A percentile compares a stretch with the other conserved stretches of the same genome.
Conservation (phyloP, 768 basidiomycete species). For the Epithele typhae region DNA sequence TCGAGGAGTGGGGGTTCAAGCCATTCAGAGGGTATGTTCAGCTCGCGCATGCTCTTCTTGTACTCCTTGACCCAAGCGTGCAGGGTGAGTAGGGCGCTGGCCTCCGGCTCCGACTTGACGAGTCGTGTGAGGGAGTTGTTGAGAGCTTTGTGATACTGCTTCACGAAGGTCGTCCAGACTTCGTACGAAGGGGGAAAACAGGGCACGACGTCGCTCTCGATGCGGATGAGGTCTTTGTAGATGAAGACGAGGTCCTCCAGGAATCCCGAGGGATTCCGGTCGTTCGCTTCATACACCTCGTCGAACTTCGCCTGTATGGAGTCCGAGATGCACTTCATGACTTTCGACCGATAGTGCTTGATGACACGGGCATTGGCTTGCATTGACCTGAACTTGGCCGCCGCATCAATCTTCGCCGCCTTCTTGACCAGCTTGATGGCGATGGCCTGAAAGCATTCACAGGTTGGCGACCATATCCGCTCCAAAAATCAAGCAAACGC, state of each 20-base stretch:
- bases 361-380: slow-evolving; percentile 89
- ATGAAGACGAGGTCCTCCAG: slow-evolving; percentile 82
- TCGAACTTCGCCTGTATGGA: slow-evolving; percentile 74
- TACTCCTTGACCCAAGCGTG: slow-evolving; percentile 97
- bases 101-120: slow-evolving; percentile 73
- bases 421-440: slow-evolving; percentile 94
- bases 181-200: slow-evolving; percentile 94
- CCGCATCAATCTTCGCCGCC: slow-evolving; percentile 87
- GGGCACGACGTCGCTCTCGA: slow-evolving; percentile 83
- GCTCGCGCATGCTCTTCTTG: slow-evolving; percentile 91
- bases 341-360: slow-evolving; percentile 93
- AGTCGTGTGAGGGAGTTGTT: slow-evolving; percentile 70
- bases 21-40: slow-evolving; percentile 75
- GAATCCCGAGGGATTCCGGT: slow-evolving; percentile 66
- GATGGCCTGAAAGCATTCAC: slow-evolving; percentile 56
- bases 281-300: slow-evolving; percentile 55
- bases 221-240: slow-evolving; percentile 91
- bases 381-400: slow-evolving; percentile 90
- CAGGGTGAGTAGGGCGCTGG: slow-evolving; percentile 79
- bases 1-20: slow-evolving; percentile 90
- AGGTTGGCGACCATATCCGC: background rate
- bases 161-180: slow-evolving; percentile 76
- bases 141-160: slow-evolving; percentile 86
- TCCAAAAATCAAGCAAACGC: background rate
- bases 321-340: slow-evolving; percentile 73